A percentile compares a stretch with the other conserved stretches of the same genome.
Conservation (phyloP, 176 grass and related monocot species). For the Tillandsia leiboldiana region DNA sequence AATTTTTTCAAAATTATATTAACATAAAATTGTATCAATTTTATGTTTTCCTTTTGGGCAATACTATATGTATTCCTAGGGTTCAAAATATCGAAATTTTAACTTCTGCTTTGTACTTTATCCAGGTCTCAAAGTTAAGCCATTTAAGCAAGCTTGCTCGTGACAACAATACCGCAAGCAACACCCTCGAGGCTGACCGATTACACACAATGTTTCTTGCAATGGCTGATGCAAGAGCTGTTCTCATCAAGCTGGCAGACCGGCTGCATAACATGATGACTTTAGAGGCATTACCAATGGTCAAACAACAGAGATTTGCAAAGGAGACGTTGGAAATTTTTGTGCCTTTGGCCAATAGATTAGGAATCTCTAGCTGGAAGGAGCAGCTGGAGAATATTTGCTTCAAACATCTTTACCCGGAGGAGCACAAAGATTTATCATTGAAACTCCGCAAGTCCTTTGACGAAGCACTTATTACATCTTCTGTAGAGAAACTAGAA, state of each 20-base stretch:
- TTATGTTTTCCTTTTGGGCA: too few relatives aligned
- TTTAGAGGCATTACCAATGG: constrained; percentile 32
- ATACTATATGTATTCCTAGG: not conserved
- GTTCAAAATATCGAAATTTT: not conserved
- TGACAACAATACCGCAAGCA: constrained; percentile 79
- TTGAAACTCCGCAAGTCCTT: constrained; percentile 12
- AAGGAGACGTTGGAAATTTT: constrained; percentile 61
- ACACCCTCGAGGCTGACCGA: constrained; percentile 79
- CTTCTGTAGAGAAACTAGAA: constrained; percentile 6
- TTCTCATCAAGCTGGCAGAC: constrained; percentile 76
- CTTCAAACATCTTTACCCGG: constrained; percentile 46
- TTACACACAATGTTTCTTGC: constrained; percentile 96
- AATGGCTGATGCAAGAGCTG: constrained; percentile 87
- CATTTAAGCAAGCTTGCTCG: constrained; percentile 92
- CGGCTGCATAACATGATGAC: constrained; percentile 66
- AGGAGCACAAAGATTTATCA: constrained; percentile 34
- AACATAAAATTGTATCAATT: too few relatives aligned
- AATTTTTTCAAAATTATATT: constrained; percentile 8
- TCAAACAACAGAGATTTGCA: constrained; percentile 50
- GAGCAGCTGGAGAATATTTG: constrained; percentile 53
- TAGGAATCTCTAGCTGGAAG: constrained; percentile 60
- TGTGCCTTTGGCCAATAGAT: constrained; percentile 53
- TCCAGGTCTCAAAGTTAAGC: constrained; percentile 85
- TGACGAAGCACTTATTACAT: constrained; percentile 13
- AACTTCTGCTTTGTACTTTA: constrained; percentile 1